Conservation (phyloP, 176 grass and related monocot genomes). For the Avena insularis region DNA sequence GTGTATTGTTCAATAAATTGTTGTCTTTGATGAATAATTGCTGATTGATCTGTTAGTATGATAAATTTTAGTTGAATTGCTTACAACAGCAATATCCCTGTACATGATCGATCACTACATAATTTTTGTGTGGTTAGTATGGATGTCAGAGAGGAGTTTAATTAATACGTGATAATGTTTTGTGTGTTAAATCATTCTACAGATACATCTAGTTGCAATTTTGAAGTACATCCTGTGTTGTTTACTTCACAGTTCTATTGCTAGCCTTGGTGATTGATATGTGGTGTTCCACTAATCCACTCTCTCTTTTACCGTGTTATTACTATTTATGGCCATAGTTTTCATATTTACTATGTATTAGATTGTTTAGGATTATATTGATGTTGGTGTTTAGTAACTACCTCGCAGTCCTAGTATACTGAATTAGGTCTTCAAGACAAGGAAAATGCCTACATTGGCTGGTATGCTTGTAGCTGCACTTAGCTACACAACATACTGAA, state of each 20-base stretch:
- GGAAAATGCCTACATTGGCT: neutral
- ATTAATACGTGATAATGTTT: neutral
- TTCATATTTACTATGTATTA: too few species aligned
- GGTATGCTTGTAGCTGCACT: neutral
- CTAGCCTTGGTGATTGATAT: neutral
- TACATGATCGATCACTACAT: too few species aligned
- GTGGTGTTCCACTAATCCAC: neutral
- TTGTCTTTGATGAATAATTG: too few species aligned
- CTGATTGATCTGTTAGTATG: too few species aligned
- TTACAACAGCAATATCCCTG: too few species aligned
- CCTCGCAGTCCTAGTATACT: neutral
- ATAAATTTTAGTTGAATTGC: too few species aligned
- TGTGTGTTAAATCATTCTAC: conserved; percentile 20
- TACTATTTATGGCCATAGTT: too few species aligned
- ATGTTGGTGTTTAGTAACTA: neutral
- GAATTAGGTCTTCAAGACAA: neutral
- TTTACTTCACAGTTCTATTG: neutral
- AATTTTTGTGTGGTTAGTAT: neutral
- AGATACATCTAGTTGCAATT: conserved; percentile 12
- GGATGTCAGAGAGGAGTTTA: neutral
- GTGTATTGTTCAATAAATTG: too few species aligned
- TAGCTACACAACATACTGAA: neutral
- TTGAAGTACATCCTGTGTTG: neutral
- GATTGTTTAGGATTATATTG: neutral
- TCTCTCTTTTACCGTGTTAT: neutral